A percentile compares a stretch with the other conserved stretches of the same genome.
These are phyloP conservation scores for Ophiostoma ips DNA, from an alignment of 2,329 filamentous ascomycete species.

Conservation along the genomic window DNA sequence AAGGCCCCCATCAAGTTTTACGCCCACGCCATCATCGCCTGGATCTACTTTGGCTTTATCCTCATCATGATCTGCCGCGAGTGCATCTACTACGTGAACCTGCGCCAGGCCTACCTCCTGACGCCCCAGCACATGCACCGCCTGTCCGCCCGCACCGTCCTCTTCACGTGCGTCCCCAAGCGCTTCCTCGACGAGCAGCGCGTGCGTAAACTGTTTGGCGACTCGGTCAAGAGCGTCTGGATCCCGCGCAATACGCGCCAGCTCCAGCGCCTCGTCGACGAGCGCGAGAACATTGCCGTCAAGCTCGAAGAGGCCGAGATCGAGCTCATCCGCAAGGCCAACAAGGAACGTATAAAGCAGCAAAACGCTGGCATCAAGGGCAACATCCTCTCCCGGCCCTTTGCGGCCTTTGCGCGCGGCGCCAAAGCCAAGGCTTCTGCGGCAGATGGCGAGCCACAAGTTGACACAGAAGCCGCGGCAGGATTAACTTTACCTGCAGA, in stretches of 20 bases:
- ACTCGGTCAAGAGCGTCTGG: slow-evolving; percentile 73
- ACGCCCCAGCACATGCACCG: slow-evolving; percentile 70
- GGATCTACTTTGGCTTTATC: slow-evolving; percentile 75
- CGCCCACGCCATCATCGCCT: slow-evolving; percentile 68
- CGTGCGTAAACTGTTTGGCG: slow-evolving; percentile 63
- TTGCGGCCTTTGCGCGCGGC: background rate
- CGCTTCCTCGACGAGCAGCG: slow-evolving; percentile 62
- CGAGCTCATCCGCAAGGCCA: slow-evolving; percentile 61
- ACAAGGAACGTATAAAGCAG: slow-evolving; percentile 43
- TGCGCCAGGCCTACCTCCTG: slow-evolving; percentile 87
- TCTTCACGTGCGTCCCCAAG: slow-evolving; percentile 77
- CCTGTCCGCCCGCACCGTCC: slow-evolving; percentile 78
- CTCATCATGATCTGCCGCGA: slow-evolving; percentile 84
- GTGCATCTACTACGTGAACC: slow-evolving; percentile 81
- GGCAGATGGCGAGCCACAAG: background rate
- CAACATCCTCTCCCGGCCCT: slow-evolving; percentile 4
- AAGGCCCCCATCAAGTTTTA: slow-evolving; percentile 54
- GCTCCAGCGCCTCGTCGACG: slow-evolving; percentile 62
- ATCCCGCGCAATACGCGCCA: slow-evolving; percentile 59
- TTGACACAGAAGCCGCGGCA: background rate
- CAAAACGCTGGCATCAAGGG: slow-evolving; percentile 12
- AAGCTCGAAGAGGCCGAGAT: slow-evolving; percentile 76
- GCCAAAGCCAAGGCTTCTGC: background rate
- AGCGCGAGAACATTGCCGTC: slow-evolving; percentile 60
- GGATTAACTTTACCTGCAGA: background rate